Evolutionary conservation across 345 rosid genomes (phyloP), one percentile per base, ranked within the genome.

Genomic region (Populus deltoides): DNA sequence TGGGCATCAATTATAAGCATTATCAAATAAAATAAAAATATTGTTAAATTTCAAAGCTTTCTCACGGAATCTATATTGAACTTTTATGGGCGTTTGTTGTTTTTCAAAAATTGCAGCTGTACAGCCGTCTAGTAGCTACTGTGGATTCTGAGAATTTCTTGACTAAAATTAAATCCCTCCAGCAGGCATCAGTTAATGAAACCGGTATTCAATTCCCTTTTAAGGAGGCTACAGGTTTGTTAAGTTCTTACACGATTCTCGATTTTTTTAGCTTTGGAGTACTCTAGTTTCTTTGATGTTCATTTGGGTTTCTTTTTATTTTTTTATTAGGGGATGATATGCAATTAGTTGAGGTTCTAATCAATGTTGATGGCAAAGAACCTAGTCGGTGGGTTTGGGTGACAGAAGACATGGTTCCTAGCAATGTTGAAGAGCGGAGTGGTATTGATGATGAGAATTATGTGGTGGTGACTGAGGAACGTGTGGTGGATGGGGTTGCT

Each of bases 371-470:
- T 80, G 81, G 88, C 18, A 89, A 92, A 75, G 92, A 93, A 55
- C 99, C 98, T 31, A 93, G 99, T 80, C 89, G 97, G 97, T 94
- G 99, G 99, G 96, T 95, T 33, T 92, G 97, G 90, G 99, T 95
- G 53, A 89, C 93, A 3, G 94, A 93, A 77, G 97, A 95, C 65
- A 93, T 92, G 99, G 81, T 88, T 55, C 98, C 92, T 1, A 88
- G 84, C 82, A 89, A 88, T 74, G 88, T 82, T 10, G 98, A 92
- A 80, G 99, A 93, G 81, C 67, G 85, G 84, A 92, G 97, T 72
- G 89, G 90, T 4, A 92, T 95, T 20, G 99, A 95, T 80, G 76
- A 91, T 71, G 96, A 95, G 13, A 90, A 80, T 77, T 95, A 95
- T 83, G 84, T 93, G 18, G 86, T 93, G 55, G 83, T 93, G 49